These are phyloP conservation scores for Brettanomyces bruxellensis DNA, from an alignment of 805 yeast genomes.

Conservation along the genomic window DNA sequence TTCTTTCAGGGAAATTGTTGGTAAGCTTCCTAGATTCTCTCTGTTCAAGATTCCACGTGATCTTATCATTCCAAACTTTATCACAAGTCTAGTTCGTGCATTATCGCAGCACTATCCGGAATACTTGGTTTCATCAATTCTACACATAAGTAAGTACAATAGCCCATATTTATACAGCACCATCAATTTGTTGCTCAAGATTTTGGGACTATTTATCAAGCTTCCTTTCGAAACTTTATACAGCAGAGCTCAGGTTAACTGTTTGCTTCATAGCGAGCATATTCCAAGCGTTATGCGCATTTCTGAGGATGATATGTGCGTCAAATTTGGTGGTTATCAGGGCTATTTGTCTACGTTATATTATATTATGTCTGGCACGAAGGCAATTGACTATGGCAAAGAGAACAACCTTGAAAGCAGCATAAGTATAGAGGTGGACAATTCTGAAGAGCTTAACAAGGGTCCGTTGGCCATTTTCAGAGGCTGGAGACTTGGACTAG, in stretches of 20 bases:
- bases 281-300: conserved; percentile 37
- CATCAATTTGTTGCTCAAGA: conserved; percentile 49
- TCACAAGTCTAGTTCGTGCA: conserved; percentile 21
- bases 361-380: conserved; percentile 33
- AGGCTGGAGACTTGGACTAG: conserved; percentile 86
- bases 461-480: conserved; percentile 52
- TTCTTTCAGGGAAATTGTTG: conserved; percentile 63
- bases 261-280: conserved; percentile 32
- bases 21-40: conserved; percentile 34
- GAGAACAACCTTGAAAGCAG: conserved; percentile 14
- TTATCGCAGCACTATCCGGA: conserved; percentile 28
- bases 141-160: conserved; percentile 59
- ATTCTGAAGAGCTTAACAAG: conserved; percentile 31
- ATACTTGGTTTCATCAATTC: conserved; percentile 49
- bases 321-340: conserved; percentile 46
- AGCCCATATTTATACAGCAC: conserved; percentile 54
- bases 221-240: conserved; percentile 84
- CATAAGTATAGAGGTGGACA: conserved; percentile 18
- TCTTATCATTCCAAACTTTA: conserved; percentile 56
- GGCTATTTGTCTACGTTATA: conserved; percentile 49
- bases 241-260: conserved; percentile 73
- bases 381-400: conserved; percentile 17
- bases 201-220: conserved; percentile 62
- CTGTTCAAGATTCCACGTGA: conserved; percentile 44
- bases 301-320: conserved; percentile 41